Base-by-base conservation (phyloP, 2,329 filamentous ascomycete species). In the Hirsutella thompsonii region DNA sequence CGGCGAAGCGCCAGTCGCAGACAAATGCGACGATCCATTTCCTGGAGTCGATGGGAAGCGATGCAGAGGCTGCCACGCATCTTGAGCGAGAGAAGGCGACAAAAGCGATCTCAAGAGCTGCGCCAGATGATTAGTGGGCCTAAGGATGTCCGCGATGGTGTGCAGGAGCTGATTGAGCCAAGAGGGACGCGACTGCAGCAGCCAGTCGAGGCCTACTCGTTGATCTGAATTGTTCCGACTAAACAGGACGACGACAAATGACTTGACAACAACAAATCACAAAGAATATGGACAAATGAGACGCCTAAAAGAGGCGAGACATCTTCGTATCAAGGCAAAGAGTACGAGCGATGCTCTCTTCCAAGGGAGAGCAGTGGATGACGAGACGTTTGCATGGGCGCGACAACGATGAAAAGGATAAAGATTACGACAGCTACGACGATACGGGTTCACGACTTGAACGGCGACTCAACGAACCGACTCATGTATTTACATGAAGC, bases 41-140 rank as follows among this genome's bases (percentile, higher is more conserved):
- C 70, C 42, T 62, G 71, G 37, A 61, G 69, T 20, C 69, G 63
- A 42, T 52, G 78, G 9, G 72, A 70, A 40, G 68, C 68, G 42
- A 60, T 74, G 34, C 68, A 70, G 36, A 72, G 69, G 20, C 55
- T 81, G 3, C 67, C 71, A 28, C 65, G 71, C 14, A 66, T 68
- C 37, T 49, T 80, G 14, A 78, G 72, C 51, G 77, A 81, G 50
- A 67, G 66, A 47, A 64, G 72, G 39, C 66, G 74, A 20, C 72
- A 77, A 57, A 77, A 74, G 58, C 63, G 77, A 39, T 70, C 68
- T 19, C 66, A 72, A 44, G 74, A 75, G 51, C 61, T 81, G 40
- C 66, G 76, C 8, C 62, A 69, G 47, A 79, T 68, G 55, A 81
- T 81, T 36, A 78, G 74, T 44, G 68, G 65, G 5, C 77, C 77